Percentiles rank a stretch among this genome's conserved stretches.
Evolutionary conservation across 805 yeast genomes (phyloP).

Genomic region (Metschnikowia chrysomelidarum): DNA sequence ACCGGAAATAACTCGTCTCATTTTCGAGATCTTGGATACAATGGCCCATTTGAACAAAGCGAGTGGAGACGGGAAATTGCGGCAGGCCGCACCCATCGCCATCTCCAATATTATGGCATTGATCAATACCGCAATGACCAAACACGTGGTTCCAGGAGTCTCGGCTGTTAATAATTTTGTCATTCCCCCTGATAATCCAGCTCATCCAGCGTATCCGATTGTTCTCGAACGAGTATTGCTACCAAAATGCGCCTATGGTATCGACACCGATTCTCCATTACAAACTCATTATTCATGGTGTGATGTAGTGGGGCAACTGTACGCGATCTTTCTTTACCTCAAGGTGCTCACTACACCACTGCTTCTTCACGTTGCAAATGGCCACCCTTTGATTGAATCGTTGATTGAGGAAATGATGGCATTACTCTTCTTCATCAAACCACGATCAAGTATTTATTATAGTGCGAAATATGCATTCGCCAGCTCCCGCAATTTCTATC

Average conservation of each 20-base stretch:
- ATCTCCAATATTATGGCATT: conserved; percentile 17
- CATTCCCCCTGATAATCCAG: conserved; percentile 15
- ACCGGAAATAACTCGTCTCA: conserved; percentile 11
- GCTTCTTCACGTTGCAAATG: conserved; percentile 20
- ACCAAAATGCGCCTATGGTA: conserved; percentile 18
- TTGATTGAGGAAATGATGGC: conserved; percentile 18
- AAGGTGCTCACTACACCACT: conserved; percentile 24
- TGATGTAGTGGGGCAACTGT: conserved; percentile 24
- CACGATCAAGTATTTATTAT: conserved; percentile 8
- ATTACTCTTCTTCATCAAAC: conserved; percentile 21
- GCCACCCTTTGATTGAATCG: conserved; percentile 23
- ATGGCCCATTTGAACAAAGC: conserved; percentile 9
- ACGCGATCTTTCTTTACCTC: conserved; percentile 23
- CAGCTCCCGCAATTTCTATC: conserved; percentile 19
- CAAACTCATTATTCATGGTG: conserved; percentile 24
- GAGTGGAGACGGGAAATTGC: conserved; percentile 3
- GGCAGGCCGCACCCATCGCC: conserved; percentile 15
- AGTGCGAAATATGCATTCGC: conserved; percentile 14
- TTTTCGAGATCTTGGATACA: conserved; percentile 14
- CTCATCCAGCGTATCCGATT: conserved; percentile 18
- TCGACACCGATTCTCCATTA: conserved; percentile 9
- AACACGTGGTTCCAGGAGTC: conserved; percentile 17
- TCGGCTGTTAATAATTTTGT: conserved; percentile 8
- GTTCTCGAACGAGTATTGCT: conserved; percentile 8
- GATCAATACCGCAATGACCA: conserved; percentile 15